These are phyloP conservation scores for Saccharomyces hybrid DNA, from an alignment of 1,139 yeast species.

Conservation along the genomic window DNA sequence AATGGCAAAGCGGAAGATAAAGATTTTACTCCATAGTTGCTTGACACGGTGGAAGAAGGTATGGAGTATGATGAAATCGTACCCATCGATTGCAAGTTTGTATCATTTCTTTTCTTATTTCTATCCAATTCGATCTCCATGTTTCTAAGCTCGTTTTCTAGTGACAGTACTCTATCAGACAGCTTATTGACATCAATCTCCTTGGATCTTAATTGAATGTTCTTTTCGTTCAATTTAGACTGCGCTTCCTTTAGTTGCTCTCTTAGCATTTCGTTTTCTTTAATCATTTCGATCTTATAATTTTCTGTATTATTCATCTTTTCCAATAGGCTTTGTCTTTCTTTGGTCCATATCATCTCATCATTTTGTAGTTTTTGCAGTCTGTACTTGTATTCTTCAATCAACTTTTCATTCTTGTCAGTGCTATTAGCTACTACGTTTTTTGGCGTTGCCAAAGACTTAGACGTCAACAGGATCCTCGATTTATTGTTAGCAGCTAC, in stretches of 20 bases:
- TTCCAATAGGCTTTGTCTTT: conserved; percentile 33
- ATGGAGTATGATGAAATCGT: not conserved
- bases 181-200: conserved; percentile 19
- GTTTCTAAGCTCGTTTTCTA: conserved; percentile 14
- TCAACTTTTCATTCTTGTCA: conserved; percentile 11
- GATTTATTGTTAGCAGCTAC: conserved; percentile 13
- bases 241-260: conserved; percentile 33
- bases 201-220: conserved; percentile 18
- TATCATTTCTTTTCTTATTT: not conserved
- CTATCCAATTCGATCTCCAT: not conserved
- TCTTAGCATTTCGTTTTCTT: conserved; percentile 40
- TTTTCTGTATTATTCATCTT: conserved; percentile 16
- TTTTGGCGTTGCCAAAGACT: conserved; percentile 14
- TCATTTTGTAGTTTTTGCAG: conserved; percentile 47
- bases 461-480: conserved; percentile 16
- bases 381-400: conserved; percentile 32
- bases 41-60: not conserved
- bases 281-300: conserved; percentile 36
- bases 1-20: not conserved
- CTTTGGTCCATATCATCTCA: conserved; percentile 44
- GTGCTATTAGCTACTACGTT: conserved; percentile 7
- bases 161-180: conserved; percentile 17
- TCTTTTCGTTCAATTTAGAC: conserved; percentile 15
- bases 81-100: not conserved
- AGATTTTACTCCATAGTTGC: not conserved